A percentile compares a stretch with the other conserved stretches of the same genome.
Evolutionary conservation across 1,284 basidiomycete genomes (phyloP).

Genomic region (Anthracocystis walkeri): DNA sequence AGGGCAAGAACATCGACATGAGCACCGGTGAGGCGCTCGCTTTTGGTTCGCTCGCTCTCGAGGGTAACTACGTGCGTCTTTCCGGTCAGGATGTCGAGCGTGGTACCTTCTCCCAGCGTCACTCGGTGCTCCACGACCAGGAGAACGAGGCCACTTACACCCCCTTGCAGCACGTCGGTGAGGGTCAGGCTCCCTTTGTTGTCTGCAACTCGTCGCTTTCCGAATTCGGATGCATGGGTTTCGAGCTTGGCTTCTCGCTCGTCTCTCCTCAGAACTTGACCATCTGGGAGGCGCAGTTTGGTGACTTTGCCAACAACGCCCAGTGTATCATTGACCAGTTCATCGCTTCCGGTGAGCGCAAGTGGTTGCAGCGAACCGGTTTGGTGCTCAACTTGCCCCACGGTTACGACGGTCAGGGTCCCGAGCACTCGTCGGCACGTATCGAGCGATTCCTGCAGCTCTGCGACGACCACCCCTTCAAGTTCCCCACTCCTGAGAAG

Average conservation of each 20-base stretch:
- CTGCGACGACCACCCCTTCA: constrained; percentile 94
- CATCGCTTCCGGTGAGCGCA: constrained; percentile 95
- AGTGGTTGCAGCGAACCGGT: constrained; percentile 96
- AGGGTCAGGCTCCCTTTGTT: constrained; percentile 89
- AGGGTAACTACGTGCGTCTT: constrained; percentile 93
- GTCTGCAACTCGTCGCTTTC: constrained; percentile 98
- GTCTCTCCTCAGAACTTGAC: constrained; percentile 93
- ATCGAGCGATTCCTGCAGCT: constrained; percentile 97
- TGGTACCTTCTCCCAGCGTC: constrained; percentile 99
- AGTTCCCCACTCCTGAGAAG: constrained; percentile 89
- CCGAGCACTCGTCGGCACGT: constrained; percentile 96
- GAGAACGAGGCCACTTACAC: constrained; percentile 88
- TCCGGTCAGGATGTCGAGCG: constrained; percentile 99
- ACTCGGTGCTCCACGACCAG: constrained; percentile 97
- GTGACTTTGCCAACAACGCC: constrained; percentile 84
- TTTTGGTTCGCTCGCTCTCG: constrained; percentile 90
- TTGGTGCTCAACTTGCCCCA: constrained; percentile 88
- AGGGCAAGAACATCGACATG: constrained; percentile 95
- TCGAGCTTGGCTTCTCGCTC: constrained; percentile 98
- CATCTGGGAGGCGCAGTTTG: constrained; percentile 98
- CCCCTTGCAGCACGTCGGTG: constrained; percentile 87
- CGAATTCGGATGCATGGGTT: constrained; percentile 94
- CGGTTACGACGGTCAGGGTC: constrained; percentile 98
- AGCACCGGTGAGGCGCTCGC: constrained; percentile 98
- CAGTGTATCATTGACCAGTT: constrained; percentile 99